A percentile compares a stretch with the other conserved stretches of the same genome.
These are phyloP conservation scores for Heterococcus sp. DNA, from an alignment of 108 stramenopile species.

Conservation along the genomic window DNA sequence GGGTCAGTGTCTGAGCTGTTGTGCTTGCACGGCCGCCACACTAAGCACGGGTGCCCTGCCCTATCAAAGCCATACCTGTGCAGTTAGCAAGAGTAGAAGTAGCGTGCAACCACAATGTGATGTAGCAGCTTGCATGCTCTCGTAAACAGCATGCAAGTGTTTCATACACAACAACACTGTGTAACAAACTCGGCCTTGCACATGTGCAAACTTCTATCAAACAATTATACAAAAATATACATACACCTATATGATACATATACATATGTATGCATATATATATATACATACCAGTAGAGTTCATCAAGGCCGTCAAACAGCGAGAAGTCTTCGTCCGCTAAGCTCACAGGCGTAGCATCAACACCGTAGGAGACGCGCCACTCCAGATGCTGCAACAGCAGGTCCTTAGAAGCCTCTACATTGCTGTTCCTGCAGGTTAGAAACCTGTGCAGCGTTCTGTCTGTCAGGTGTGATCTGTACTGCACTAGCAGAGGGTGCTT, in stretches of 20 bases:
- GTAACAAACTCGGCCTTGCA: too few species aligned
- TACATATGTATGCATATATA: too few species aligned
- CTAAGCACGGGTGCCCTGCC: constrained; percentile 29
- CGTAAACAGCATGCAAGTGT: too few species aligned
- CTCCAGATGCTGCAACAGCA: constrained; percentile 35
- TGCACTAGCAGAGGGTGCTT: neutral
- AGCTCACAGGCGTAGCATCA: neutral
- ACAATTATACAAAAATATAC: too few species aligned
- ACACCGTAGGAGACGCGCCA: constrained; percentile 20
- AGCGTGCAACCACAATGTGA: too few species aligned
- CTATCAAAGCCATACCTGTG: constrained; percentile 38
- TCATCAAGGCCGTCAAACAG: neutral
- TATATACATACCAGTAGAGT: constrained; percentile 33
- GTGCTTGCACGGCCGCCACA: constrained; percentile 33
- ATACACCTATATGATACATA: too few species aligned
- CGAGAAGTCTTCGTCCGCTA: constrained; percentile 26
- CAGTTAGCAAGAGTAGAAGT: too few species aligned
- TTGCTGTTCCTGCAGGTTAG: constrained; percentile 31
- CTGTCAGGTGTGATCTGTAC: constrained; percentile 2
- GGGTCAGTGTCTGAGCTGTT: neutral
- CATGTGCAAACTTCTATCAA: too few species aligned
- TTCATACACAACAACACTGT: too few species aligned
- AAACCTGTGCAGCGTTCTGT: constrained; percentile 32
- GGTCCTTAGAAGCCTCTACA: constrained; percentile 2
- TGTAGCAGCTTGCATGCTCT: too few species aligned